A percentile compares a stretch with the other conserved stretches of the same genome.
phyloP scores from a whole-genome alignment of 495 filamentous ascomycete genomes.

The Annulohypoxylon nitens region DNA sequence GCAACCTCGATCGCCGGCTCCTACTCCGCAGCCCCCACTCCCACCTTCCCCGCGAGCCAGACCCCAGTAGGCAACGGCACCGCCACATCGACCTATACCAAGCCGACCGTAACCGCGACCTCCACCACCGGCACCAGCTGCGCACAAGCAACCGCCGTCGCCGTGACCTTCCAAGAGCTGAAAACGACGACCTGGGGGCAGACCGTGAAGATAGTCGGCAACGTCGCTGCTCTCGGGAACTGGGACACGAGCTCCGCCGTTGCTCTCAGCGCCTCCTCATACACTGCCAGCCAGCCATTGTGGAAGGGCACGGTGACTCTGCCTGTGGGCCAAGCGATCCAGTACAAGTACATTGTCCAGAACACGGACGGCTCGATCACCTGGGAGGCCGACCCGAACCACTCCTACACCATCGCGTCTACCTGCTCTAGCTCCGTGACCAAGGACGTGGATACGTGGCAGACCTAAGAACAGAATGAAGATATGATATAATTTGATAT shows the following conservation, averaged over 20 bases:
- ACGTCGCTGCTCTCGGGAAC: conserved; percentile 65
- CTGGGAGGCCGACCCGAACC: conserved; percentile 78
- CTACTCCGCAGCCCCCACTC: conserved; percentile 68
- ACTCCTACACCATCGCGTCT: conserved; percentile 66
- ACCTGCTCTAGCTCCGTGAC: conserved; percentile 61
- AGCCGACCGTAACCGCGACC: conserved; percentile 50
- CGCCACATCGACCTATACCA: conserved; percentile 49
- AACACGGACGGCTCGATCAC: conserved; percentile 64
- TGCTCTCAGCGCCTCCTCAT: conserved; percentile 65
- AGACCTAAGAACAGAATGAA: conserved; percentile 17
- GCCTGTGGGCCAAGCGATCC: conserved; percentile 64
- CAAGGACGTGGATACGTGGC: conserved; percentile 56
- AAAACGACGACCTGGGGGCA: conserved; percentile 69
- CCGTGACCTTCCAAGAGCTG: conserved; percentile 70
- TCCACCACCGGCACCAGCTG: conserved; percentile 49
- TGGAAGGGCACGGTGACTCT: conserved; percentile 69
- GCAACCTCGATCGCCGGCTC: conserved; percentile 67
- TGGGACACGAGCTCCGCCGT: conserved; percentile 68
- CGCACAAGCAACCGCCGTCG: conserved; percentile 61
- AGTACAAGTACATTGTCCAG: conserved; percentile 79
- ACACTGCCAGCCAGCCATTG: conserved; percentile 67
- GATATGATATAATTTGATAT: not conserved
- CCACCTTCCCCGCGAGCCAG: conserved; percentile 68
- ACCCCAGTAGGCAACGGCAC: conserved; percentile 56
- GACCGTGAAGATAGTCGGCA: conserved; percentile 71